Percentiles rank a stretch among this genome's conserved stretches.
These are phyloP conservation scores for Boletus sp. DNA, from an alignment of 768 basidiomycete species.

Conservation along the genomic window DNA sequence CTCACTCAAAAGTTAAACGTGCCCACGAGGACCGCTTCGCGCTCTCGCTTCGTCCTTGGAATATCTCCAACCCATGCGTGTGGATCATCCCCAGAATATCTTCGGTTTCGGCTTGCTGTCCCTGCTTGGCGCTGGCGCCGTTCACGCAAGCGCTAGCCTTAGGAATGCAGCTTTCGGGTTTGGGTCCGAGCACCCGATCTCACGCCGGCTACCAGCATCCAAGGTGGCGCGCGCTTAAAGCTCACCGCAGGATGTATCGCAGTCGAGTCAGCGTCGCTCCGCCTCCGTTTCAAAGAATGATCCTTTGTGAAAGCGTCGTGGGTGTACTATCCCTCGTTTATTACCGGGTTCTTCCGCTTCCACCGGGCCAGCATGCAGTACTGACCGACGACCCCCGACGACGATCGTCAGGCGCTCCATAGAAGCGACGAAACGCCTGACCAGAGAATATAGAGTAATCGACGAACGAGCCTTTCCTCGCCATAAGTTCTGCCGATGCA, in stretches of 20 bases:
- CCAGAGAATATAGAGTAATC: neutral
- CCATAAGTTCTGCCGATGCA: neutral
- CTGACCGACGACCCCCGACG: neutral
- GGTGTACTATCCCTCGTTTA: neutral
- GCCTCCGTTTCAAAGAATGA: neutral
- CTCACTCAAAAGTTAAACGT: neutral
- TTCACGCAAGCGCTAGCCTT: neutral
- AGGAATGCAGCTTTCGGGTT: neutral
- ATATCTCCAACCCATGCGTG: neutral
- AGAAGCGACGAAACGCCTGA: neutral
- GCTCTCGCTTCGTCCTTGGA: neutral
- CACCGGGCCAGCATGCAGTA: neutral
- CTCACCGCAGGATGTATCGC: neutral
- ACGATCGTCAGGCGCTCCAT: slow-evolving; percentile 2
- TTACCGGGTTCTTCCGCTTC: neutral
- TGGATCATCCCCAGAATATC: neutral
- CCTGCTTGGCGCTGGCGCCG: neutral
- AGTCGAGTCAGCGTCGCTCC: neutral
- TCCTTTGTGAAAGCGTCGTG: slow-evolving; percentile 1
- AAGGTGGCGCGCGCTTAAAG: neutral
- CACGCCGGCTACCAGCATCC: neutral
- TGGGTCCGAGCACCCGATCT: neutral
- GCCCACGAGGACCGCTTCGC: neutral
- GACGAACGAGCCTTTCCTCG: neutral
- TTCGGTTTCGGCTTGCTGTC: neutral